A percentile compares a stretch with the other conserved stretches of the same genome.
phyloP scores from a whole-genome alignment of 2,329 filamentous ascomycete genomes.

The Alternaria incomplexa region DNA sequence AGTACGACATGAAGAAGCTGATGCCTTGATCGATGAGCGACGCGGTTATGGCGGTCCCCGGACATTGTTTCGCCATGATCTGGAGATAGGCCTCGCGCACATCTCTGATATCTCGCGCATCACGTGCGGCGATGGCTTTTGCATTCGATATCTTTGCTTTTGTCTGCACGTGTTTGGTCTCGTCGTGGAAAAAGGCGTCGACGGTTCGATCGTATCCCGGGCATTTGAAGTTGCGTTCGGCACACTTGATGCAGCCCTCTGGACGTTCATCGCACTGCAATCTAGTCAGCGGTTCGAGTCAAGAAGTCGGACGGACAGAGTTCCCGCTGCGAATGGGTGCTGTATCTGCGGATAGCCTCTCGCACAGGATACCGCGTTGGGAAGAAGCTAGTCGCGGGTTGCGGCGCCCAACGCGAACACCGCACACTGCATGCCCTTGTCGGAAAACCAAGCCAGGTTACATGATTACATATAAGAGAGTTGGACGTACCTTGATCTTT shows the following conservation, averaged over 20 bases:
- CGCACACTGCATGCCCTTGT: not conserved
- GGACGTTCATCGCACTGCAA: slow-evolving; percentile 41
- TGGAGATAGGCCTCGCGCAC: not conserved
- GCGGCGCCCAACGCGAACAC: not conserved
- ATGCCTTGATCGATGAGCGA: slow-evolving; percentile 41
- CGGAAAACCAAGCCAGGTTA: not conserved
- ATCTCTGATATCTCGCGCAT: slow-evolving; percentile 18
- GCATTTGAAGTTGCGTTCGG: slow-evolving; percentile 28
- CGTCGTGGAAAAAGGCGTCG: slow-evolving; percentile 41
- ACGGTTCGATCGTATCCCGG: slow-evolving; percentile 40
- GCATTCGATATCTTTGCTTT: slow-evolving; percentile 40
- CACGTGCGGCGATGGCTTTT: slow-evolving; percentile 36
- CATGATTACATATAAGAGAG: not conserved
- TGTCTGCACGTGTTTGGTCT: slow-evolving; percentile 32
- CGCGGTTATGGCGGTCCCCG: slow-evolving; percentile 19
- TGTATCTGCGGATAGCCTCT: not conserved
- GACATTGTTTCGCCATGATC: slow-evolving; percentile 12
- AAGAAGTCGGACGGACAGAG: not conserved
- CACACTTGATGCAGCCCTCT: slow-evolving; percentile 36
- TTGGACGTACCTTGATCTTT: slow-evolving; percentile 47
- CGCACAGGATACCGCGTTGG: slow-evolving; percentile 8
- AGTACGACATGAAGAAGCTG: slow-evolving; percentile 42
- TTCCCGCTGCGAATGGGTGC: not conserved
- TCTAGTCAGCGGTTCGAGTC: not conserved
- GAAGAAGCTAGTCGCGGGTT: not conserved